Base-by-base conservation (phyloP, 768 basidiomycete species). In the Termitomyces sp. region DNA sequence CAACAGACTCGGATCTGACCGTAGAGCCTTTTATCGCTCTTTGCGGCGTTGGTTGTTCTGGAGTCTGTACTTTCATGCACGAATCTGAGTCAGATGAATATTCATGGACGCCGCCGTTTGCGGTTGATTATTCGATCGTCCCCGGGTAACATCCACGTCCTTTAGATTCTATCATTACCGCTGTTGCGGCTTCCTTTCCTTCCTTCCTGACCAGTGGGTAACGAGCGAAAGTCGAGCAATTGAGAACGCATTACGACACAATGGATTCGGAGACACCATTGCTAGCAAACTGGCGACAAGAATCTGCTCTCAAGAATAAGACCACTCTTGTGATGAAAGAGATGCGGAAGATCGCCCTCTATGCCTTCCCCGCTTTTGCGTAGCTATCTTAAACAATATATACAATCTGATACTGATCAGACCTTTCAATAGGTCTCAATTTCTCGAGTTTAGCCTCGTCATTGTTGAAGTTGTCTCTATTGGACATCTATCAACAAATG, bases 401-500 rank as follows among this genome's bases (percentile, higher is more conserved):
- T 4, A 1, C 30, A 48, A 22, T 19, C 24, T 22, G 19, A 14
- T 28, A 45, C 54, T 60, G 28, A 50, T 46, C 38, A 22, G 26
- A 22, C 34, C 14, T 22, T 5, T 9, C 15, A 19, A 44, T 48
- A 90, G 90, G 15, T 85, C 90, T 2, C 85, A 90, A 56, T 44
- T 92, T 21, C 77, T 91, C 34, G 95, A 98, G 66, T 93, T 88
- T 68, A 90, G 88, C 7, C 81, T 98, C 30, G 79, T 91, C 45
- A 74, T 96, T 22, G 87, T 86, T 2, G 86, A 90, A 17, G 90
- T 96, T 43, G 68, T 98, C 40, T 86, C 86, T n/a, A 88, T 96
- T 22, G 95, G 95, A 0, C 95, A 97, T 68, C 70, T 97, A 12
- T 93, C 92, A 0, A 96, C 93, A 0, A 80, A 81, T 2, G 88